Percentiles rank a stretch among this genome's conserved stretches.
phyloP scores from a whole-genome alignment of 2,329 filamentous ascomycete species.

The Neurospora sp. region DNA sequence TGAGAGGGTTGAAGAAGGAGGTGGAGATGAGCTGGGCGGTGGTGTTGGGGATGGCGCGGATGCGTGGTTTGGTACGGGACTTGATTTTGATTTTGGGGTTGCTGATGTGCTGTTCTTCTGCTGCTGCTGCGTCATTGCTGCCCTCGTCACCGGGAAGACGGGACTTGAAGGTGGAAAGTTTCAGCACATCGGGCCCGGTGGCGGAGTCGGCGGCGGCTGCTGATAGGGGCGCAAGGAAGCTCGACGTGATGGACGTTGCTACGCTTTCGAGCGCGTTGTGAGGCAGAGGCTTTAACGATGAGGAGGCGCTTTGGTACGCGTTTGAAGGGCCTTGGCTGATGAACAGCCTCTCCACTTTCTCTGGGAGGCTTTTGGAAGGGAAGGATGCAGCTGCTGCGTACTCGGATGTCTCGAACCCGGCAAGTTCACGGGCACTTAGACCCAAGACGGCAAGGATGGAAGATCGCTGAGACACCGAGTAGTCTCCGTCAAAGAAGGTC shows the following conservation, averaged over 20 bases:
- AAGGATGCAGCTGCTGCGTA: conserved; percentile 48
- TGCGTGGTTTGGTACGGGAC: conserved; percentile 22
- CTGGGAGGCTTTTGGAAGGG: conserved; percentile 70
- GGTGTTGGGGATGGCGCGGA: conserved; percentile 60
- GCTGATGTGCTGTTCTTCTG: conserved; percentile 20
- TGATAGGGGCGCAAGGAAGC: conserved; percentile 73
- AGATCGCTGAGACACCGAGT: conserved; percentile 76
- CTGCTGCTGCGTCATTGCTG: conserved; percentile 31
- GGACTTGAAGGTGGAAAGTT: conserved; percentile 81
- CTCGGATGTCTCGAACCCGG: conserved; percentile 57
- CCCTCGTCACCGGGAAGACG: conserved; percentile 48
- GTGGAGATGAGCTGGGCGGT: conserved; percentile 66
- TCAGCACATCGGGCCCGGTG: conserved; percentile 74
- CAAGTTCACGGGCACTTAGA: conserved; percentile 72
- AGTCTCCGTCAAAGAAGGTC: conserved; percentile 85
- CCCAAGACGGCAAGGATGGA: conserved; percentile 75
- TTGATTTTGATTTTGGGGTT: conserved; percentile 22
- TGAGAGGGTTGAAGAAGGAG: conserved; percentile 79
- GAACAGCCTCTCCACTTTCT: conserved; percentile 65
- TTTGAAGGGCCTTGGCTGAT: conserved; percentile 24
- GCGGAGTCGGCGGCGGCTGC: conserved; percentile 69
- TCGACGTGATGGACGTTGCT: conserved; percentile 55
- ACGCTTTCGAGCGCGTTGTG: conserved; percentile 58
- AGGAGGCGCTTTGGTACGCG: conserved; percentile 18
- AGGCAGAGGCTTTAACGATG: conserved; percentile 40